Percentiles rank a stretch among this genome's conserved stretches.
These are phyloP conservation scores for Ascocoryne sarcoides DNA, from an alignment of 2,329 filamentous ascomycete genomes.

Conservation along the genomic window DNA sequence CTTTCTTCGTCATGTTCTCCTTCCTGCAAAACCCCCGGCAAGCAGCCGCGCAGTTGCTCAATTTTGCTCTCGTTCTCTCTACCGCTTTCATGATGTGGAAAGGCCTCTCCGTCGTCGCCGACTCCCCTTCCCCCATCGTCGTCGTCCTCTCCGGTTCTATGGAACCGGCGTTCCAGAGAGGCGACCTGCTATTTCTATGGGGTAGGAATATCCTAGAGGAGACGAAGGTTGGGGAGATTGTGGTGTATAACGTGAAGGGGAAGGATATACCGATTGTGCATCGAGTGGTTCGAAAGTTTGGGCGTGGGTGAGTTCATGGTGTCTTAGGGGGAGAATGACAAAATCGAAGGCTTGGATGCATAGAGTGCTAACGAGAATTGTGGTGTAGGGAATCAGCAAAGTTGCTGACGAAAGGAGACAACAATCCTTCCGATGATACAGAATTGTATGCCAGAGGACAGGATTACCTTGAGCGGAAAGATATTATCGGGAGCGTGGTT, in stretches of 20 bases:
- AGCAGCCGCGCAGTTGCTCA: conserved; percentile 57
- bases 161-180: conserved; percentile 53
- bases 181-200: conserved; percentile 51
- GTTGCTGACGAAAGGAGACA: conserved; percentile 94
- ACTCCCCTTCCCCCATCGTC: conserved; percentile 51
- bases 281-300: conserved; percentile 71
- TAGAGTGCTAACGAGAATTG: not conserved
- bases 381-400: conserved; percentile 45
- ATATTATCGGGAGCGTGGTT: conserved; percentile 88
- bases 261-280: conserved; percentile 99
- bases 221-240: conserved; percentile 62
- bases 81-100: conserved; percentile 72
- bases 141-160: conserved; percentile 53
- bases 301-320: conserved; percentile 40
- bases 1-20: conserved; percentile 40
- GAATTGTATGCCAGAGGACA: conserved; percentile 77
- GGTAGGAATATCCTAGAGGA: conserved; percentile 44
- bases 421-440: conserved; percentile 88
- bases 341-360: not conserved
- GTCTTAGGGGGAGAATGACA: not conserved
- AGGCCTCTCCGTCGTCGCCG: conserved; percentile 55
- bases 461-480: conserved; percentile 75
- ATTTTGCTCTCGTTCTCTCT: conserved; percentile 64
- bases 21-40: conserved; percentile 54
- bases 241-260: conserved; percentile 66